Percentiles rank a stretch among this genome's conserved stretches.
Evolutionary conservation across 345 rosid species (phyloP).

Genomic region (Linum lewisii): DNA sequence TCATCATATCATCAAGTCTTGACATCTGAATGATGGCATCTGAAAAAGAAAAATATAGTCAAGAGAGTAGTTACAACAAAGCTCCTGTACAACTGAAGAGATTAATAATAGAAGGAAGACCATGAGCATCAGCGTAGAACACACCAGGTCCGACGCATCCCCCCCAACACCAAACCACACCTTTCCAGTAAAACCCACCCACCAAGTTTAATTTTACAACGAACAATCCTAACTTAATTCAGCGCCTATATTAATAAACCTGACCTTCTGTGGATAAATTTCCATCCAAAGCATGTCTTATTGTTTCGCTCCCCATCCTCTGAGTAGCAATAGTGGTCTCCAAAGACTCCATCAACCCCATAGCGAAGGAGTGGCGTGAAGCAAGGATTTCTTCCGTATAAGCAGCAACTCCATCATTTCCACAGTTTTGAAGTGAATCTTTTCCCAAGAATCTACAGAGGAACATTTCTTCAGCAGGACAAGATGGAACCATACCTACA

Average conservation of each 20-base stretch:
- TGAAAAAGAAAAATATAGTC: slow-evolving; percentile 16
- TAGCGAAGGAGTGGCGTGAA: slow-evolving; percentile 49
- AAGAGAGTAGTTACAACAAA: neutral
- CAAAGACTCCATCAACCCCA: slow-evolving; percentile 56
- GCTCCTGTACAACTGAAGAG: neutral
- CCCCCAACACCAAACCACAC: no score
- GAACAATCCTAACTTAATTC: slow-evolving; percentile 11
- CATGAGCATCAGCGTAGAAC: no score
- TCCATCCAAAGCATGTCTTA: slow-evolving; percentile 34
- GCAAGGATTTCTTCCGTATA: slow-evolving; percentile 57
- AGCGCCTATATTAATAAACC: slow-evolving; percentile 21
- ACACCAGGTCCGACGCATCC: no score
- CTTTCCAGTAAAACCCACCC: no score
- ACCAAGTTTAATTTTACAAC: neutral
- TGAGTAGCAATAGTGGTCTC: slow-evolving; percentile 55
- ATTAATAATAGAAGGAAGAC: no score
- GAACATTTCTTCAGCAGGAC: slow-evolving; percentile 65
- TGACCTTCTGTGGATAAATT: slow-evolving; percentile 56
- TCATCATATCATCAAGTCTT: slow-evolving; percentile 71
- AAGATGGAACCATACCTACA: slow-evolving; percentile 61
- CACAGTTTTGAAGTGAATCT: slow-evolving; percentile 40
- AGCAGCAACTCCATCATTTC: slow-evolving; percentile 31
- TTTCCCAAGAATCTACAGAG: slow-evolving; percentile 65
- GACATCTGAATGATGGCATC: slow-evolving; percentile 50
- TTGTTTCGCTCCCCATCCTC: slow-evolving; percentile 46